Conservation (phyloP, 176 grass and related monocot genomes). For the Carex kokanica region DNA sequence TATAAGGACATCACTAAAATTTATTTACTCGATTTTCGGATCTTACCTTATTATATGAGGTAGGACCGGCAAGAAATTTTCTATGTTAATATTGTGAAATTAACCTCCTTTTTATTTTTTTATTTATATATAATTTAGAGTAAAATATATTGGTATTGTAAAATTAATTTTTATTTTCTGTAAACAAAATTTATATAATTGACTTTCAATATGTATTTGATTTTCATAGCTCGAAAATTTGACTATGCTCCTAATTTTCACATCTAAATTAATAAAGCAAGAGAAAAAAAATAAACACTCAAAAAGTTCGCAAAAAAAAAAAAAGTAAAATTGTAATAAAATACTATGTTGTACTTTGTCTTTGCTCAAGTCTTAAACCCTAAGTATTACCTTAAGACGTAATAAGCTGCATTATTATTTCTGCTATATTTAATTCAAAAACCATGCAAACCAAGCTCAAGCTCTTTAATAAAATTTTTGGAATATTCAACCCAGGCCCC, state of each 20-base stretch:
- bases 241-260: too few relatives aligned
- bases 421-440: background rate
- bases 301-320: background rate
- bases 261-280: background rate
- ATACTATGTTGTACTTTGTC: background rate
- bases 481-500: background rate
- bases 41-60: too few relatives aligned
- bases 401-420: background rate
- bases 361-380: background rate
- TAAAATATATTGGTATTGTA: too few relatives aligned
- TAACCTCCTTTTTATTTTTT: too few relatives aligned
- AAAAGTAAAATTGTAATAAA: background rate
- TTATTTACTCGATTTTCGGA: too few relatives aligned
- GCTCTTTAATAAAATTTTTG: background rate
- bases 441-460: background rate
- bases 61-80: background rate
- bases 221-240: too few relatives aligned
- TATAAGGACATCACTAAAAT: background rate
- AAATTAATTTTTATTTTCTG: too few relatives aligned
- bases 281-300: background rate
- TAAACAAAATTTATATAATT: too few relatives aligned
- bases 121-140: too few relatives aligned
- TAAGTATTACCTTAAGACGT: background rate
- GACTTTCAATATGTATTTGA: too few relatives aligned
- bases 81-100: too few relatives aligned